These are phyloP conservation scores for Amauroascus verrucosus DNA, from an alignment of 2,329 filamentous ascomycete species.

Conservation along the genomic window DNA sequence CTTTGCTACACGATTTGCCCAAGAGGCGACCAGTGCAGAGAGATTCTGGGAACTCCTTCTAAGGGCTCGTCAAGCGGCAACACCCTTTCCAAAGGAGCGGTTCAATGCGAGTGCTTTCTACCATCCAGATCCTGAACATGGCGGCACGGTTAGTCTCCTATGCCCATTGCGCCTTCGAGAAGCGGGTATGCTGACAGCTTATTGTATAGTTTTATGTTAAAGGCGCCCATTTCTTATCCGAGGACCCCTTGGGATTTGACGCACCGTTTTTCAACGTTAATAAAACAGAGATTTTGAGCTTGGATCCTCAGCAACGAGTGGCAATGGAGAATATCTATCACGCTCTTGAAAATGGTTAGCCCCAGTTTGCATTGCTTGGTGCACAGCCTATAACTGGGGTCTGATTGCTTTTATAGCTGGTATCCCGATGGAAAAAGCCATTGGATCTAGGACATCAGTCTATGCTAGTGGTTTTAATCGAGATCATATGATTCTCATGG, in stretches of 20 bases:
- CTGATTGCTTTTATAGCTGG: slow-evolving; percentile 10
- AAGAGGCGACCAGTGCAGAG: slow-evolving; percentile 9
- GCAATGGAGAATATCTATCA: slow-evolving; percentile 19
- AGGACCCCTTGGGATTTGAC: slow-evolving; percentile 16
- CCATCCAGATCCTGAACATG: slow-evolving; percentile 31
- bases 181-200: neutral
- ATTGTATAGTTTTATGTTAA: slow-evolving; percentile 1
- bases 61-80: slow-evolving; percentile 3
- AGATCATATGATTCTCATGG: slow-evolving; percentile 9
- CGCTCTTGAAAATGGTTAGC: slow-evolving; percentile 18
- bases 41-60: slow-evolving; percentile 12
- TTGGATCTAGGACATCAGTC: slow-evolving; percentile 11
- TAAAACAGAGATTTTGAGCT: slow-evolving; percentile 12
- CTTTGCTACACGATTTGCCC: slow-evolving; percentile 8
- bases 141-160: slow-evolving; percentile 22
- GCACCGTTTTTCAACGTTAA: slow-evolving; percentile 15
- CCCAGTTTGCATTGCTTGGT: neutral
- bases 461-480: slow-evolving; percentile 7
- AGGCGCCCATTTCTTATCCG: slow-evolving; percentile 15
- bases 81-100: slow-evolving; percentile 19
- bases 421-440: slow-evolving; percentile 10
- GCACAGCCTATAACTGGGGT: neutral
- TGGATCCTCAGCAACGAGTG: slow-evolving; percentile 19
- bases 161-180: neutral
- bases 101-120: slow-evolving; percentile 30